phyloP scores from a whole-genome alignment of 441 rosid species.

The Pelargonium cotyledonis region DNA sequence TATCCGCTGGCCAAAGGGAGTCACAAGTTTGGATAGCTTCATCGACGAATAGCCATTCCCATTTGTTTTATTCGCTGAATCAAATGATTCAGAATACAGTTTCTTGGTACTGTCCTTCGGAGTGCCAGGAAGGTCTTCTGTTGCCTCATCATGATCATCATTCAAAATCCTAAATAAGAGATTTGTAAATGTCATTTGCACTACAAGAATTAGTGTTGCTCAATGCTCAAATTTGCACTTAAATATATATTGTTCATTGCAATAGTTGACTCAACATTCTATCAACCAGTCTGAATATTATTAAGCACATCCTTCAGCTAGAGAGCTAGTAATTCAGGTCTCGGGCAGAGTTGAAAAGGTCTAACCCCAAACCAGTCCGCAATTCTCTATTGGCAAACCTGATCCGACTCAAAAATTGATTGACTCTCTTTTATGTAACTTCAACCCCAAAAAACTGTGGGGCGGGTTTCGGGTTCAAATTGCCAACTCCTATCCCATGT shows the following conservation, averaged over 20 bases:
- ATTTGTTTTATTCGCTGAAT: constrained; percentile 35
- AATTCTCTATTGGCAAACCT: too few relatives aligned
- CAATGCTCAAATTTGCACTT: not conserved
- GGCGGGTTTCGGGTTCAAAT: too few relatives aligned
- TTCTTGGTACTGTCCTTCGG: constrained; percentile 48
- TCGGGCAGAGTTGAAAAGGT: too few relatives aligned
- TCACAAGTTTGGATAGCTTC: constrained; percentile 49
- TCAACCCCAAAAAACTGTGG: too few relatives aligned
- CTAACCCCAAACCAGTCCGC: too few relatives aligned
- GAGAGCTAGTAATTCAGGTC: too few relatives aligned
- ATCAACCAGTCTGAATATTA: not conserved
- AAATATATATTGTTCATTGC: not conserved
- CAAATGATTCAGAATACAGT: constrained; percentile 38
- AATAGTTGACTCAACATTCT: not conserved
- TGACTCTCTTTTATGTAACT: too few relatives aligned
- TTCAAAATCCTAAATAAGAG: constrained; percentile 54
- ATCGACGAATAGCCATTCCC: constrained; percentile 58
- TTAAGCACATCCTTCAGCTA: not conserved
- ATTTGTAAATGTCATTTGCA: constrained; percentile 5
- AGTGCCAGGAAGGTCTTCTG: constrained; percentile 50
- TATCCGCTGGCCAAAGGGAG: constrained; percentile 74
- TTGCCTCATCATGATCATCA: constrained; percentile 41
- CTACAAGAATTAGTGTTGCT: not conserved
- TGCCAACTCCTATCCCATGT: too few relatives aligned
- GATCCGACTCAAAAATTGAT: too few relatives aligned